Percentiles rank a stretch among this genome's conserved stretches.
phyloP scores from a whole-genome alignment of 2,329 filamentous ascomycete genomes.

The Xylariaceae sp. region DNA sequence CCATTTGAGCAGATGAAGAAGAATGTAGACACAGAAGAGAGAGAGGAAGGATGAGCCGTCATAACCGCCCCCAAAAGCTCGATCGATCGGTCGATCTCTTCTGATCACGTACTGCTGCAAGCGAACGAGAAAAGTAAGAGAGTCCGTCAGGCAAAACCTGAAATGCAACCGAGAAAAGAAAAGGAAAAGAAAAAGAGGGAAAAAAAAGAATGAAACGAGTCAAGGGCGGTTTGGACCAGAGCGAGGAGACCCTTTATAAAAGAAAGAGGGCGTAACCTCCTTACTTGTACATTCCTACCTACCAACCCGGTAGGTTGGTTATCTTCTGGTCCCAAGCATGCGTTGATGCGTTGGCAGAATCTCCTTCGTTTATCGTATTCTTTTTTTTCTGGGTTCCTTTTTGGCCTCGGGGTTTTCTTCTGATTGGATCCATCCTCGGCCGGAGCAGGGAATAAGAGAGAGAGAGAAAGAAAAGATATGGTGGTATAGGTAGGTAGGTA shows the following conservation, averaged over 20 bases:
- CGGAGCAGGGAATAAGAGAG: neutral
- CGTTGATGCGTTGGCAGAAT: constrained; percentile 35
- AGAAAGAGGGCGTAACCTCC: neutral
- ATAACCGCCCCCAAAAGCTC: no score
- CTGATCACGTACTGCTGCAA: no score
- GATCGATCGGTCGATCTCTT: no score
- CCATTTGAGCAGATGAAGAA: constrained; percentile 6
- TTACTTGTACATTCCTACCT: no score
- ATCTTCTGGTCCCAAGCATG: neutral
- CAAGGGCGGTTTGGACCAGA: constrained; percentile 19
- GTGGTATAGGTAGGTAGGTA: neutral
- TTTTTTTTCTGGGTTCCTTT: no score
- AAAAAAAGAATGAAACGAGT: constrained; percentile 19
- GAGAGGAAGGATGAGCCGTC: neutral
- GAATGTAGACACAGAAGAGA: neutral
- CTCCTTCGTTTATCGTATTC: no score
- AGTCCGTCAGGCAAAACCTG: no score
- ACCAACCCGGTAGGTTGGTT: no score
- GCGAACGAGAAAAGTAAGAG: constrained; percentile 6
- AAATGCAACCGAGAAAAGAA: neutral
- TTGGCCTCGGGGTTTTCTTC: no score
- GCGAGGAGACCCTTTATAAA: constrained; percentile 10
- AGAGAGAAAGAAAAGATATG: neutral
- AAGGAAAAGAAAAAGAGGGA: neutral
- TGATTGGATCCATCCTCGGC: neutral